Evolutionary conservation across 2,329 filamentous ascomycete species (phyloP), one percentile per base, ranked within the genome.

Genomic region (Neobulgaria alba): DNA sequence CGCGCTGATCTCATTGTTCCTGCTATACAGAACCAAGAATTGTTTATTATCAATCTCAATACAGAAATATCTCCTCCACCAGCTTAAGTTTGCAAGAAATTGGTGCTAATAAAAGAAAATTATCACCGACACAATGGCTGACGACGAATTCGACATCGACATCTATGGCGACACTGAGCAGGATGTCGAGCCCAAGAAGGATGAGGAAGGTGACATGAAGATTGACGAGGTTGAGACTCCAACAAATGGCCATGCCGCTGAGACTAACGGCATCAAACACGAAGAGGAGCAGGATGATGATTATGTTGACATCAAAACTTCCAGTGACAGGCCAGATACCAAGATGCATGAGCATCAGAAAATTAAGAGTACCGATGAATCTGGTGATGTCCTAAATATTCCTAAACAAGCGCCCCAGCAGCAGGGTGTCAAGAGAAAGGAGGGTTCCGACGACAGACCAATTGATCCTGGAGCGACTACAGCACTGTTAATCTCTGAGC

Each of bases 401-500:
- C 57, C 58, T 10, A 61, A 59, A 46, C 49, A 59, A 56, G 56
- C 56, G 29, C 61, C 63, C 3, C 66, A 66, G 30, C 67, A 68
- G 41, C 71, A 79, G 50, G 76, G 75, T 9, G 66, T 71, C 5
- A 81, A 81, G 63, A 67, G 75, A 42, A 80, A 79, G 60, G 69
- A 72, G 39, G 71, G 68, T 8, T 73, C 74, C 2, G 75, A 78
- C 44, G 73, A 77, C 19, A 55, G 75, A 17, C 71, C 72, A 3
- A 67, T 79, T 36, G 77, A 82, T 46, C 68, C 72, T 2, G 67
- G 67, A 41, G 76, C 77, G 2, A 80, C 76, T 1, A 70, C 79
- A 17, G 88, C 89, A 0, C 66, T 96, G 20, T 78, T 94, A 61
- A 77, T 96, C 39, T 89, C 86, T 2, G 92, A 96, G 36, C 69